These are phyloP conservation scores for Eucalyptus fibrosa DNA, from an alignment of 345 rosid genomes.

Conservation along the genomic window DNA sequence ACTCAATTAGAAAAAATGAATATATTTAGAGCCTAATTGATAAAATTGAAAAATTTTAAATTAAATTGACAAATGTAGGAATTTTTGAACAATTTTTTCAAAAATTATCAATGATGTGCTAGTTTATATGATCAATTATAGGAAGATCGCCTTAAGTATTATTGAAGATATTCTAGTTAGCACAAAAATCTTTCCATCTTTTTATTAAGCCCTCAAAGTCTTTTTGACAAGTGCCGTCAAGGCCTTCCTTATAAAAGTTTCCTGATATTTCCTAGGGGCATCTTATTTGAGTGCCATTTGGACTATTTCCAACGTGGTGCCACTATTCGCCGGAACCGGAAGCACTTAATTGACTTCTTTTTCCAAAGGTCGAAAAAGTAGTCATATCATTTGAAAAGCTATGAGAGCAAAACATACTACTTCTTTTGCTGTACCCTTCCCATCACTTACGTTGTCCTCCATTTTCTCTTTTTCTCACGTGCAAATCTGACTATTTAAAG, in stretches of 20 bases:
- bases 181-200: not conserved
- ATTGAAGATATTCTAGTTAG: not conserved
- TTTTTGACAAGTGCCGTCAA: not conserved
- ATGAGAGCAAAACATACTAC: not conserved
- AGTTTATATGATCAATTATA: not conserved
- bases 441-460: not conserved
- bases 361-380: not conserved
- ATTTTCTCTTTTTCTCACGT: not conserved
- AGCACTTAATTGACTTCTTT: not conserved
- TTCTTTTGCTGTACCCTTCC: not conserved
- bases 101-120: not conserved
- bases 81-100: not conserved
- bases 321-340: not conserved
- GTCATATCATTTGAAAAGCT: not conserved
- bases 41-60: fast-evolving
- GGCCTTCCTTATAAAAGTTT: not conserved
- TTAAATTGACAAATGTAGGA: too few species aligned
- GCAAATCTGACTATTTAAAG: not conserved
- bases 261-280: not conserved
- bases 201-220: not conserved
- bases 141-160: not conserved
- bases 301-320: not conserved
- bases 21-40: too few species aligned
- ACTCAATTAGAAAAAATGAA: too few species aligned
- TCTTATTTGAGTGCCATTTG: not conserved